Base-by-base conservation (phyloP, 192 early-diverging fungal species). In the Radiomyces spectabilis region DNA sequence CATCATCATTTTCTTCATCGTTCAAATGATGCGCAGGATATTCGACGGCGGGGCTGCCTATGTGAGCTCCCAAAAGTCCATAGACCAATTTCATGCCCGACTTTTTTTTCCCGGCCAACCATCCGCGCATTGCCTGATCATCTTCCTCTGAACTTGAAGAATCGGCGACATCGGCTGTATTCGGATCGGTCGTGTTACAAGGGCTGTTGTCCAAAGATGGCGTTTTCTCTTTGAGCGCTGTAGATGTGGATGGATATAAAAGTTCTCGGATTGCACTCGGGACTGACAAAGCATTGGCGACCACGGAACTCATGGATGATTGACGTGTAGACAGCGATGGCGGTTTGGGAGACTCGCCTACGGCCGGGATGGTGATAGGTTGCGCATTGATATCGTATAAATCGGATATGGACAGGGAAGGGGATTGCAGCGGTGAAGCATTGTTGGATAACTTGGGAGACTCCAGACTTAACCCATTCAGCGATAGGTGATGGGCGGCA, bases 61-160 rank as follows among this genome's bases (percentile, higher is more conserved):
- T 51, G 32, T 31, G 43, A 18, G 31, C 63, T n/a, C 57, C 53
- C 24, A 63, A 31, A 16, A 70, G 37, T 2, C 53, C 56, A 45
- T 70, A 70, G n/a, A 70, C 57, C 51, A 63, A 22, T 5, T 59
- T 57, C 27, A 70, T 51, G 4, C 68, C 68, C 1, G 55, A 59
- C 18, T 53, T 29, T 27, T 58, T 33, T 35, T 70, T 70, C 2
- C 56, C 68, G 6, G 50, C 40, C 19, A 70, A 21, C 68, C 68
- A 70, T 25, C 46, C 40, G 10, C 52, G 31, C 41, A 47, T 57
- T 3, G 58, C 51, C 26, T 57, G 40, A 21, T 66, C 63, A 2
- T 67, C 66, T 18, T 63, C 66, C 21, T 53, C 61, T 15, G 60
- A 61, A 26, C 59, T 57, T 0, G 65, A 57, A 9, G 40, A 47